phyloP scores from a whole-genome alignment of 345 rosid genomes.

The Jatropha curcas region DNA sequence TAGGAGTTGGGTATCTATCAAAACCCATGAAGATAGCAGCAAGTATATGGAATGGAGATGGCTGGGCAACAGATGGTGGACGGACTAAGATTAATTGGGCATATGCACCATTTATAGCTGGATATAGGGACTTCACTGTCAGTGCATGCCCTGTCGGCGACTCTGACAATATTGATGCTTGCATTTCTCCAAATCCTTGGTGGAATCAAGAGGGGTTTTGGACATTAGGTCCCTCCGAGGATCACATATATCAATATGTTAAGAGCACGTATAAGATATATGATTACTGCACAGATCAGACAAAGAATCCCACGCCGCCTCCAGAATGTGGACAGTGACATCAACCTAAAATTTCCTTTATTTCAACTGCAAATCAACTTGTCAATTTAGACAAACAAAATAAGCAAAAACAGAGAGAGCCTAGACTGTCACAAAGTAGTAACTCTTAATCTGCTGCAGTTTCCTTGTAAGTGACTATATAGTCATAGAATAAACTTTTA shows the following conservation, averaged over 20 bases:
- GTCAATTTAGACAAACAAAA: no score
- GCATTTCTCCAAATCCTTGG: background rate
- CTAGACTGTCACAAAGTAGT: no score
- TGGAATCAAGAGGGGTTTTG: conserved; percentile 7
- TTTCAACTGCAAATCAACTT: no score
- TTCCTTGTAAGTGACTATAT: no score
- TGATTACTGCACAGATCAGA: conserved; percentile 16
- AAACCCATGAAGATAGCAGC: conserved; percentile 4
- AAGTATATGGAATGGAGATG: conserved; percentile 19
- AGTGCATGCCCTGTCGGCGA: background rate
- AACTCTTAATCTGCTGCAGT: no score
- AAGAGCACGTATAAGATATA: conserved; percentile 1
- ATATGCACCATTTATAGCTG: conserved; percentile 17
- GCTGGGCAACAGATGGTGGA: conserved; percentile 25
- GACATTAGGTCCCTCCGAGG: background rate
- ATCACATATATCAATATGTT: background rate
- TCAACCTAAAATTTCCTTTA: background rate
- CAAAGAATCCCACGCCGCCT: background rate
- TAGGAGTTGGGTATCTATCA: conserved; percentile 8
- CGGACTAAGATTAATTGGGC: conserved; percentile 8
- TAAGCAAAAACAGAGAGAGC: no score
- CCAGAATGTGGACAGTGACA: background rate
- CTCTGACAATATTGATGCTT: background rate
- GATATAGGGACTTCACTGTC: conserved; percentile 1
- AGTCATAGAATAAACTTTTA: no score